Evolutionary conservation across 345 rosid species (phyloP), one percentile per base, ranked within the genome.

Genomic region (Isatis tinctoria): DNA sequence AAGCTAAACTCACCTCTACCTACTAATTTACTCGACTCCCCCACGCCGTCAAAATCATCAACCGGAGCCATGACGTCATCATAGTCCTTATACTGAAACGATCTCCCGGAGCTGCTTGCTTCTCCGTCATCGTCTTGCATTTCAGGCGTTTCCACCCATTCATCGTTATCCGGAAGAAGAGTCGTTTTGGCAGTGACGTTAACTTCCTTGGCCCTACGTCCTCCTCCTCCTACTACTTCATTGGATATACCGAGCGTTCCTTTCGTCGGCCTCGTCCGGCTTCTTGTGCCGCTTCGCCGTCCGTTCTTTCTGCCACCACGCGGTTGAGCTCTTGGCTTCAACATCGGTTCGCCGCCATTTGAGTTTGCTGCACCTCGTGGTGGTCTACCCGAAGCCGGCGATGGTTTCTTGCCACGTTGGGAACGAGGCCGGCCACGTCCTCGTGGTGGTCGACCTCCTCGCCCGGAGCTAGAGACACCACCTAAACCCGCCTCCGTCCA

Each of bases 61-160:
- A 60, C 64, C 12, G 72, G 72, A 37, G 67, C 60, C 63, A 76
- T 70, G 3, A 81, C 27, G 48, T 85, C 86, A 9, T 79, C 82
- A 10, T 73, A 85, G 47, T 85, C 93, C 10, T 75, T 66, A 11
- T 77, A 77, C 33, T 66, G 77, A 45, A 66, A 78, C 2, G 87
- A 87, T 69, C 87, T 83, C 18, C 84, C 93, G 0, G 91, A 87
- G 37, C 88, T 83, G 72, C 93, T 85, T 45, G 77, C 77, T 71
- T 86, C 91, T 7, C 79, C 82, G 1, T 52, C 83, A 43, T 76
- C 87, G 1, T 35, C 78, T 14, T 69, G 84, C 63, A 76, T 43
- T 64, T 72, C 78, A 26, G 69, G 74, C 2, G 74, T 77, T 30
- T 79, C 86, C 12, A 80, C 84, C 43, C 70, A 74, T 8, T 74